These are phyloP conservation scores for Dioszegia aurantiaca DNA, from an alignment of 768 basidiomycete genomes.

Conservation along the genomic window DNA sequence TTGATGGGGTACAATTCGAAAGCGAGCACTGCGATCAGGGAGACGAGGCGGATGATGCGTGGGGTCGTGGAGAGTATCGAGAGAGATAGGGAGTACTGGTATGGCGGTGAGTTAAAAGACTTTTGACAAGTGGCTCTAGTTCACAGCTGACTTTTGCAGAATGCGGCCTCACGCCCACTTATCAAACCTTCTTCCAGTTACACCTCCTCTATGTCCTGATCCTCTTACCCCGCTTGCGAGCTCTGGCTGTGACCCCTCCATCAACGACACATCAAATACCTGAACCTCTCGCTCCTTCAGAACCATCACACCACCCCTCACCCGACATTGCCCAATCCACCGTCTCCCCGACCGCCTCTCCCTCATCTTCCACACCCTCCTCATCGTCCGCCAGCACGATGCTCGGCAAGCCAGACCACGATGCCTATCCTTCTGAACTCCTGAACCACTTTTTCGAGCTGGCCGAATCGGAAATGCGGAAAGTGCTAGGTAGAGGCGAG, in stretches of 20 bases:
- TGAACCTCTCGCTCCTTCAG: slow-evolving; percentile 31
- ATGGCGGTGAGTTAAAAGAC: slow-evolving; percentile 51
- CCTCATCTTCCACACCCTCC: too few relatives aligned
- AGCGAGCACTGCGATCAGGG: slow-evolving; percentile 54
- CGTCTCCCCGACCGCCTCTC: slow-evolving; percentile 5
- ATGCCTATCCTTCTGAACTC: slow-evolving; percentile 68
- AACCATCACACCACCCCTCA: slow-evolving; percentile 9
- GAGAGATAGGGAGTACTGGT: slow-evolving; percentile 54
- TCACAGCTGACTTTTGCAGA: slow-evolving; percentile 55
- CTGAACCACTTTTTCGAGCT: slow-evolving; percentile 95
- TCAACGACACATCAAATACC: slow-evolving; percentile 25
- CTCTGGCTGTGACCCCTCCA: slow-evolving; percentile 57
- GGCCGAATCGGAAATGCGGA: slow-evolving; percentile 81
- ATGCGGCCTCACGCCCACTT: slow-evolving; percentile 81
- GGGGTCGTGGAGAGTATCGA: slow-evolving; percentile 54
- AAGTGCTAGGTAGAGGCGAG: slow-evolving; percentile 63
- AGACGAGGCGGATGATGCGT: slow-evolving; percentile 54
- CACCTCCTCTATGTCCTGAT: slow-evolving; percentile 92
- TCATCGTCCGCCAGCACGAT: too few relatives aligned
- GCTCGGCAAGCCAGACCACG: slow-evolving; percentile 29
- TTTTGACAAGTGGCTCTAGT: background rate
- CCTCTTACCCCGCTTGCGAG: slow-evolving; percentile 79
- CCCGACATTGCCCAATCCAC: slow-evolving; percentile 12
- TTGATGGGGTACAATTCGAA: slow-evolving; percentile 54
- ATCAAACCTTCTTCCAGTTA: slow-evolving; percentile 94